Percentiles rank a stretch among this genome's conserved stretches.
Conservation (phyloP, 768 basidiomycete genomes). For the Erythrobasidium yunnanense region DNA sequence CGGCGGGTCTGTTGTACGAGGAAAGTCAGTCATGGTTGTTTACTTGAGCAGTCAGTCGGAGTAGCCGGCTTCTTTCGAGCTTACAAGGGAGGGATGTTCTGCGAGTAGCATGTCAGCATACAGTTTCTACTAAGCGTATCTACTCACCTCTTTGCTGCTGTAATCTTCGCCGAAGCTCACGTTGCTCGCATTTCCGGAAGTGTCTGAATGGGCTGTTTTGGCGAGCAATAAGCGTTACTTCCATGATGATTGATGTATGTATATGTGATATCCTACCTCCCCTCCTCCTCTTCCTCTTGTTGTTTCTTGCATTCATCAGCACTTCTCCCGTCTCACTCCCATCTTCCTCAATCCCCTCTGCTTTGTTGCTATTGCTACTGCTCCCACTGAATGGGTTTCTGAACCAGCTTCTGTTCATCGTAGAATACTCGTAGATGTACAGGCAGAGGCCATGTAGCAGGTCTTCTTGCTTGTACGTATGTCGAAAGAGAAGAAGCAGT, state of each 20-base stretch:
- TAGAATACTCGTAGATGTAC: background rate
- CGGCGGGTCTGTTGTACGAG: background rate
- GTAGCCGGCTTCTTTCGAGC: background rate
- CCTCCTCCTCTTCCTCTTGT: background rate
- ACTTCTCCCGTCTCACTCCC: constrained; percentile 7
- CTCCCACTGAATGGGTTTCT: constrained; percentile 10
- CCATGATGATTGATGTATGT: too few species aligned
- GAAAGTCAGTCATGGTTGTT: background rate
- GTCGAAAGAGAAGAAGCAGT: too few species aligned
- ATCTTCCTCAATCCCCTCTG: background rate
- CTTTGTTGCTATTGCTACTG: background rate
- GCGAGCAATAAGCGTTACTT: too few species aligned
- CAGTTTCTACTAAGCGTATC: too few species aligned
- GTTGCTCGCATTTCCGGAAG: background rate
- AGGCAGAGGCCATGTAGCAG: too few species aligned
- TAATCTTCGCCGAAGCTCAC: background rate
- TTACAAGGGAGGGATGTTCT: background rate
- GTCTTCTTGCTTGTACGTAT: too few species aligned
- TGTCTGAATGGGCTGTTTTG: background rate
- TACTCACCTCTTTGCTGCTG: background rate
- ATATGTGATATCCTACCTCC: too few species aligned
- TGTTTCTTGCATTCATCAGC: constrained; percentile 2
- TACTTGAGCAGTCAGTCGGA: background rate
- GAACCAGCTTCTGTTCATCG: constrained; percentile 27
- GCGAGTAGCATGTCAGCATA: background rate